These are phyloP conservation scores for Pharus latifolius DNA, from an alignment of 176 grass and related monocot species.

Conservation along the genomic window DNA sequence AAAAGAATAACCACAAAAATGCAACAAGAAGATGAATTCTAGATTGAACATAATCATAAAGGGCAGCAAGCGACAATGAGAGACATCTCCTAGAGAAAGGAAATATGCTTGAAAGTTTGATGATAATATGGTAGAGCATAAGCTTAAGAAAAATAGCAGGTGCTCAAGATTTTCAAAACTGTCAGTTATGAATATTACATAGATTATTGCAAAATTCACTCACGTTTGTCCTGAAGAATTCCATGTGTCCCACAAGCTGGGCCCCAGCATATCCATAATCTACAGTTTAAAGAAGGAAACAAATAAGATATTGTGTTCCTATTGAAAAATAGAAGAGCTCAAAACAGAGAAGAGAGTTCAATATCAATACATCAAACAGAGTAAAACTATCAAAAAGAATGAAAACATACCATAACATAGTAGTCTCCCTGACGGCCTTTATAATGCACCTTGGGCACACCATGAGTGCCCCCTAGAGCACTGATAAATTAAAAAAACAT, in stretches of 20 bases:
- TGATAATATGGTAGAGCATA: not conserved
- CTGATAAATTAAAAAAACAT: constrained; percentile 20
- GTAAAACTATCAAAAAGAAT: not conserved
- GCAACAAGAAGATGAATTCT: too few relatives aligned
- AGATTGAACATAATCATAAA: too few relatives aligned
- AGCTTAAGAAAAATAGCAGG: not conserved
- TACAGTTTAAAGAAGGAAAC: constrained; percentile 4
- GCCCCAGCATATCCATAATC: constrained; percentile 93
- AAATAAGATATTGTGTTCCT: not conserved
- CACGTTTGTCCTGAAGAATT: constrained; percentile 77
- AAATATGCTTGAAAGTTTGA: too few relatives aligned
- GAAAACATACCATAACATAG: constrained; percentile 72
- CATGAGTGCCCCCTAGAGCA: constrained; percentile 66
- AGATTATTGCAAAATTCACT: not conserved
- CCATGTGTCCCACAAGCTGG: constrained; percentile 87
- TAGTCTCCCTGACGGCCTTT: constrained; percentile 91
- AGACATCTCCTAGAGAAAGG: too few relatives aligned
- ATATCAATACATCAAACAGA: not conserved
- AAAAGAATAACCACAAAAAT: too few relatives aligned
- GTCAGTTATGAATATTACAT: not conserved
- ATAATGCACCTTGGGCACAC: constrained; percentile 88
- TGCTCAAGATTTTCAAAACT: not conserved
- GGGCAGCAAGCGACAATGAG: too few relatives aligned
- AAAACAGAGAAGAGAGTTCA: not conserved
- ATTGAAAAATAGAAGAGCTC: not conserved